Percentiles rank a stretch among this genome's conserved stretches.
Conservation (phyloP, 352 stramenopile genomes). For the Phytopythium helicoides region DNA sequence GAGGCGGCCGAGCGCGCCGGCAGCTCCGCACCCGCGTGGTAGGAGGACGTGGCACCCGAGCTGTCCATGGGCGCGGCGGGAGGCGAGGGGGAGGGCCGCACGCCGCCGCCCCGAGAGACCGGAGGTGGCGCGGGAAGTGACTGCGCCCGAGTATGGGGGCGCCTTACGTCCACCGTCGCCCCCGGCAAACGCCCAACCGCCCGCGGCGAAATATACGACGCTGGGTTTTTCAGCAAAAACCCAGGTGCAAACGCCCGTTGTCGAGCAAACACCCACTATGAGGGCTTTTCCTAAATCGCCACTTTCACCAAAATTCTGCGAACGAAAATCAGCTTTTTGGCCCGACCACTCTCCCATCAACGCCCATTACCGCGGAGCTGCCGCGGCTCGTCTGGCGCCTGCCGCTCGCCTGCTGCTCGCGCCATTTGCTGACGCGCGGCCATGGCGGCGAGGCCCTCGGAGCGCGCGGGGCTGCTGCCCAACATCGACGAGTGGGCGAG, state of each 20-base stretch:
- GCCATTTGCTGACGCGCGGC: not conserved
- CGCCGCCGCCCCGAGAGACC: not conserved
- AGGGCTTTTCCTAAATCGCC: no score
- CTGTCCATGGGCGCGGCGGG: slow-evolving; percentile 4
- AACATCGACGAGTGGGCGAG: slow-evolving; percentile 8
- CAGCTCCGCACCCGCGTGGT: slow-evolving; percentile 20
- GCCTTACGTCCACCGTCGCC: slow-evolving; percentile 1
- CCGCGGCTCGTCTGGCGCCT: no score
- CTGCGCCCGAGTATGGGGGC: not conserved
- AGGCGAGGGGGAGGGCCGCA: not conserved
- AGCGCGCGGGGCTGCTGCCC: slow-evolving; percentile 6
- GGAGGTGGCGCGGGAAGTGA: slow-evolving; percentile 1
- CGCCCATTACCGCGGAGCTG: no score
- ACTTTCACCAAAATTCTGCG: no score
- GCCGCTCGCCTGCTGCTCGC: no score
- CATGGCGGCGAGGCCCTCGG: slow-evolving; percentile 2
- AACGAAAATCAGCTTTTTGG: not conserved
- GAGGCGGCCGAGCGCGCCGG: not conserved
- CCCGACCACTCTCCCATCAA: no score
- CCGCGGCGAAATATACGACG: not conserved
- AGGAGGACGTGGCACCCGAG: slow-evolving; percentile 15
- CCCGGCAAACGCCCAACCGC: not conserved
- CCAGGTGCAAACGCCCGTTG: no score
- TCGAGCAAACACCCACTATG: no score
- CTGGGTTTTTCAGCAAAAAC: no score